Evolutionary conservation across 345 rosid species (phyloP), one percentile per base, ranked within the genome.

Genomic region (Gossypium anomalum): DNA sequence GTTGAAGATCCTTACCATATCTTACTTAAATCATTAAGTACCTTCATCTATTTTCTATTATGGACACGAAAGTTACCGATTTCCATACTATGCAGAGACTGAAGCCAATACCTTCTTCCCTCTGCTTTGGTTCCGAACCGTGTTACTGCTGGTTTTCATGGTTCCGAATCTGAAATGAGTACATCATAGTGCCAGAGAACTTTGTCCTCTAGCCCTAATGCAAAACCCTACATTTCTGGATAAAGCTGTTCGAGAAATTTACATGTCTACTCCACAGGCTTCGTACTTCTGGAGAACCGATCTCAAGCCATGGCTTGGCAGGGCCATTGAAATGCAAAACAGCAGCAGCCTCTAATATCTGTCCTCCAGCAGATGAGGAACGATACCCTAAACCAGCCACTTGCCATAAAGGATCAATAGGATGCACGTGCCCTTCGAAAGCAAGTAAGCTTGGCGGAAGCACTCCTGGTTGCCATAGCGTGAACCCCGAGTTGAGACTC

Each of bases 291-390:
- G 88, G 80, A 62, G 84, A 83, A 48, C 97, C 90, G 22, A 92
- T 89, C 83, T 87, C 93, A 7, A 94, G 92, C 98, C 98, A 94
- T 20, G 98, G 97, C 77, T 94, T 94, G 41, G 97, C 97, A 55
- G 96, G 98, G 70, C 97, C 97, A 47, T 89, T 92, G 73, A 92
- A 94, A 86, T 94, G 98, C 82, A 94, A 74, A 78, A 94, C 92
- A 7, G 92, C 92, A 14, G 94, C 94, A 74, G 87, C 75, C 75
- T 86, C 85, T 41, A 88, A 19, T 27, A 76, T 75, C 67, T 82
- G 85, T 64, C 75, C 72, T 29, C 60, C 34, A 25, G 76, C 29
- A 48, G 87, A 82, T 1, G 82, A 72, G n/a, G 80, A 80, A 59
- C 85, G 83, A 78, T 85, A 79, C n/a, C 98, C 98, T 77, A 94